Base-by-base conservation (phyloP, 2,329 filamentous ascomycete genomes). In the Diaporthe capsici region DNA sequence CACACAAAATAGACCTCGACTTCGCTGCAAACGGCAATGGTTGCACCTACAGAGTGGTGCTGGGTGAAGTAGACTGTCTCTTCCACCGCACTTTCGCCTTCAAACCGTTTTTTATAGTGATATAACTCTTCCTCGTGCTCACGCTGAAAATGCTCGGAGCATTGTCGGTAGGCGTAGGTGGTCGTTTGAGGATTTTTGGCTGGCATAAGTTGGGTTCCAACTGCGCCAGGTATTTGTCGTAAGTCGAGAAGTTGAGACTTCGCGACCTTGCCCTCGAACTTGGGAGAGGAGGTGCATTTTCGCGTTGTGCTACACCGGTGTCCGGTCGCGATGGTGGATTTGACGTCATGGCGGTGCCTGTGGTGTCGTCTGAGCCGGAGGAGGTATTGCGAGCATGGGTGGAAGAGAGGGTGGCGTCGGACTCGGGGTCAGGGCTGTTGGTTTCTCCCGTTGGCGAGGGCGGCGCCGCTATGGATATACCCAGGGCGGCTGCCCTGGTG, bases 201-300 rank as follows among this genome's bases (percentile, higher is more conserved):
- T 87, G 86, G 77, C 84, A 83, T 49, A 86, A 81, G 53, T 84
- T 84, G 9, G 85, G 84, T 73, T 87, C 85, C 42, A 88, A 77
- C 57, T 88, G 83, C 25, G 84, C 81, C 51, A 91, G 79, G 76
- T 89, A 90, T 76, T 84, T 86, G 44, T 91, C 88, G 78, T 91
- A 91, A 42, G 86, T 85, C 9, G 84, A 82, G 77, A 91, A 90
- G 74, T 82, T 88, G 37, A 88, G 80, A 49, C 80, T 84, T 76
- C 84, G 85, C 51, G 84, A 84, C 72, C 84, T 80, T 73, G 78
- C 80, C 76, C 80, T 83, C 73, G 79, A 71, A 37, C 57, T 78
- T 55, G 81, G 76, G 8, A 80, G 25, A 31, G 71, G 22, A 28
- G 74, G 39, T 79, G 81, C 42, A 78, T 75, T 3, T 78, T 74